Base-by-base conservation (phyloP, 2,329 filamentous ascomycete species). In the Diaporthe sp. region DNA sequence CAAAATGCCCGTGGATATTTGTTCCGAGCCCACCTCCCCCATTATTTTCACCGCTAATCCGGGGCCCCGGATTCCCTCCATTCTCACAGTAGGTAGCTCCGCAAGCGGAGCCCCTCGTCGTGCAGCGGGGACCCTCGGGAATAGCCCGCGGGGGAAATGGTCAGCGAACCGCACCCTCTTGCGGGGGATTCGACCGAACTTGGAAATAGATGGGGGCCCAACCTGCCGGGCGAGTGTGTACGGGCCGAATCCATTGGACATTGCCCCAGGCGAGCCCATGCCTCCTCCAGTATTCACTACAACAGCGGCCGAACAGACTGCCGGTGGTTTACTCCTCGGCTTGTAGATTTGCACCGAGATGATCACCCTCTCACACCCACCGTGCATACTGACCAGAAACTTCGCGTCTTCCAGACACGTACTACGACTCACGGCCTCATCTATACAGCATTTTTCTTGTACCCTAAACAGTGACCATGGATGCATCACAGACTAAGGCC, bases 61-160 rank as follows among this genome's bases (percentile, higher is more conserved):
- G 65, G 65, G 46, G 65, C 65, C 65, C 65, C 49, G 34, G 65
- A 70, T 55, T 55, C 22, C 65, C 65, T 51, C 34, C 65, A 42
- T 31, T 5, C 31, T 37, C 15, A 17, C 34, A 25, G 12, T 25
- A 12, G 62, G 28, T 39, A 28, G 34, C 65, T 68, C 65, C 65
- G 65, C 46, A 39, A 39, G 65, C 65, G 65, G 65, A 68, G 65
- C 34, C 49, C 49, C 22, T 37, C 28, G n/a, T 44, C 13, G 46
- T 55, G 65, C 49, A 42, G 65, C 34, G 65, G 34, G 65, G n/a
- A n/a, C n/a, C n/a, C n/a, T n/a, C n/a, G n/a, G n/a, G 65, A 70
- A 34, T 70, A n/a, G 65, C 49, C 34, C n/a, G 31, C 65, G 46
- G 65, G 65, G 65, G 62, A 31, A 70, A 70, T 70, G 58, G n/a